These are phyloP conservation scores for Kwoniella dendrophila DNA, from an alignment of 768 basidiomycete genomes.

Conservation along the genomic window DNA sequence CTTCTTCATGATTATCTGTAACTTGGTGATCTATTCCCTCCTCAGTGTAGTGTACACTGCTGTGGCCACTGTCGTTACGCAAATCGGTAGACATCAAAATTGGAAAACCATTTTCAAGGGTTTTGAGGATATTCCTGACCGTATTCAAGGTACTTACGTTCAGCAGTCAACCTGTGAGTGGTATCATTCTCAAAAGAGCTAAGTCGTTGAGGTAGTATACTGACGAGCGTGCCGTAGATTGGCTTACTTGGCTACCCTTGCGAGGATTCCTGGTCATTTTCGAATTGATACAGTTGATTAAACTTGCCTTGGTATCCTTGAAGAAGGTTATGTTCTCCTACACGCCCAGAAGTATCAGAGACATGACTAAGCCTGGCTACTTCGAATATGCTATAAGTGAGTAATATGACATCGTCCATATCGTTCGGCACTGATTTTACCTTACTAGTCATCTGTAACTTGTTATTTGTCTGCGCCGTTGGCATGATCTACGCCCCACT, in stretches of 20 bases:
- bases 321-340: conserved; percentile 54
- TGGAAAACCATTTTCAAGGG: conserved; percentile 60
- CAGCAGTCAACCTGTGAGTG: conserved; percentile 63
- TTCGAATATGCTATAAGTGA: conserved; percentile 39
- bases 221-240: conserved; percentile 62
- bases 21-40: conserved; percentile 89
- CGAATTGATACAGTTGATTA: conserved; percentile 92
- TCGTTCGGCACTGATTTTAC: conserved; percentile 43
- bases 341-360: conserved; percentile 55
- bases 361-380: conserved; percentile 53
- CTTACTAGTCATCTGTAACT: conserved; percentile 58
- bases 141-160: conserved; percentile 84
- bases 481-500: conserved; percentile 91
- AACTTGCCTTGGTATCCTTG: conserved; percentile 63
- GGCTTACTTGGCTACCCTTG: conserved; percentile 90
- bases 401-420: not conserved
- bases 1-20: conserved; percentile 88
- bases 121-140: conserved; percentile 48
- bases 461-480: conserved; percentile 88
- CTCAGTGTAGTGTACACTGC: conserved; percentile 78
- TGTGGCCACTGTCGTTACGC: conserved; percentile 57
- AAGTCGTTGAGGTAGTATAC: not conserved
- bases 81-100: conserved; percentile 62
- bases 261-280: conserved; percentile 94
- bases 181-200: not conserved